A percentile compares a stretch with the other conserved stretches of the same genome.
These are phyloP conservation scores for Sphagnurus paluster DNA, from an alignment of 1,284 basidiomycete genomes.

Conservation along the genomic window DNA sequence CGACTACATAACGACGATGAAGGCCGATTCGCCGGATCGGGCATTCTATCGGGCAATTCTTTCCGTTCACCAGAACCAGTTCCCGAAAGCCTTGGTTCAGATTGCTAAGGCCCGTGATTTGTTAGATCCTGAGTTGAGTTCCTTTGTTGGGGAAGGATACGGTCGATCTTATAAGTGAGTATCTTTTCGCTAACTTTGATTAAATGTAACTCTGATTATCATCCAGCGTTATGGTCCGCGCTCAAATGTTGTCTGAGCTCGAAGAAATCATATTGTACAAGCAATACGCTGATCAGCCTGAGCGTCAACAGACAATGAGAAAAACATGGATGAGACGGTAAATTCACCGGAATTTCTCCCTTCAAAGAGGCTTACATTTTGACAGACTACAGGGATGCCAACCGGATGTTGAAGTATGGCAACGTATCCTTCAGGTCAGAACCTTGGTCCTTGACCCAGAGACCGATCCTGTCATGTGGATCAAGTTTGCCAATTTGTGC, in stretches of 20 bases:
- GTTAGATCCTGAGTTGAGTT: slow-evolving; percentile 89
- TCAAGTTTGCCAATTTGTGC: slow-evolving; percentile 55
- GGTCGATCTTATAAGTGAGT: slow-evolving; percentile 92
- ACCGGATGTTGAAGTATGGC: slow-evolving; percentile 99
- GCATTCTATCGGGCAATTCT: slow-evolving; percentile 97
- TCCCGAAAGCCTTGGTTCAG: slow-evolving; percentile 86
- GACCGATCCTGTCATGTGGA: slow-evolving; percentile 98
- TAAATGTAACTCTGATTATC: slow-evolving; percentile 3
- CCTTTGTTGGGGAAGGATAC: slow-evolving; percentile 95
- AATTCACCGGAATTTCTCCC: too few species aligned
- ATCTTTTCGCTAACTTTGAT: slow-evolving; percentile 1
- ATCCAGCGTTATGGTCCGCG: slow-evolving; percentile 88
- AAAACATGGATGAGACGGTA: slow-evolving; percentile 96
- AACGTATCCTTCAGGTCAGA: slow-evolving; percentile 94
- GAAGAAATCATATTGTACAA: slow-evolving; percentile 99
- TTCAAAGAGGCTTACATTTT: background rate
- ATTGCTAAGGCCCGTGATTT: slow-evolving; percentile 96
- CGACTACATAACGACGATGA: slow-evolving; percentile 94
- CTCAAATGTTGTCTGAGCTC: slow-evolving; percentile 98
- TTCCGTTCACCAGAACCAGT: slow-evolving; percentile 95
- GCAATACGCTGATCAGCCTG: slow-evolving; percentile 90
- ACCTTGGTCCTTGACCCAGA: slow-evolving; percentile 92
- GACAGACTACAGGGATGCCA: slow-evolving; percentile 91
- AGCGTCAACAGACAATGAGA: slow-evolving; percentile 83
- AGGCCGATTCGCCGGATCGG: slow-evolving; percentile 89